These are phyloP conservation scores for Anthoceros angustus DNA, from an alignment of 225 moss, liverwort and hornwort species.

Conservation along the genomic window DNA sequence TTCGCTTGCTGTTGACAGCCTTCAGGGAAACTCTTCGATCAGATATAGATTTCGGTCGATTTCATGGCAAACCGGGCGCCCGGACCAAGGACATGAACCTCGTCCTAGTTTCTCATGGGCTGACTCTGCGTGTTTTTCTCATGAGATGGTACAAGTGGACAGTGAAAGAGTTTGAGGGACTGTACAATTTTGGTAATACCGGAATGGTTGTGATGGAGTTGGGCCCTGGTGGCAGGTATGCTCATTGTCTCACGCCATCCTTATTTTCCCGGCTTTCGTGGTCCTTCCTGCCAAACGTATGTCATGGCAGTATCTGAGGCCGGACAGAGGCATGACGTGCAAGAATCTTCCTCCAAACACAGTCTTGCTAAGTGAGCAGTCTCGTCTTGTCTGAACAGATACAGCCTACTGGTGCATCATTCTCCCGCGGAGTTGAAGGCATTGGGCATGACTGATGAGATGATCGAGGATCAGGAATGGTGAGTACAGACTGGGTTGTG, in stretches of 20 bases:
- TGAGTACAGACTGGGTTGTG: slow-evolving; percentile 14
- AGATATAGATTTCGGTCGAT: slow-evolving; percentile 84
- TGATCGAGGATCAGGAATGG: slow-evolving; percentile 98
- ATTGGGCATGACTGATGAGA: slow-evolving; percentile 92
- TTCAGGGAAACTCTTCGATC: slow-evolving; percentile 89
- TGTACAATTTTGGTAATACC: slow-evolving; percentile 85
- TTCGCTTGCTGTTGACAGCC: slow-evolving; percentile 21
- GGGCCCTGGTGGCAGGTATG: slow-evolving; percentile 90
- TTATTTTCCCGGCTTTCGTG: background rate
- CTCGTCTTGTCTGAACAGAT: slow-evolving; percentile 26
- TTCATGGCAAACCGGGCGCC: slow-evolving; percentile 54
- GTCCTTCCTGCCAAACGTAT: background rate
- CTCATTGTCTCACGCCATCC: background rate
- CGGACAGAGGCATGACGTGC: background rate
- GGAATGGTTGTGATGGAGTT: slow-evolving; percentile 95
- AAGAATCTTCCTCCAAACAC: background rate
- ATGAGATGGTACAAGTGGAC: slow-evolving; percentile 99
- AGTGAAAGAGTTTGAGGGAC: slow-evolving; percentile 78
- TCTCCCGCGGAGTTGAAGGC: slow-evolving; percentile 61
- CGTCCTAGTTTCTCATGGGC: slow-evolving; percentile 84
- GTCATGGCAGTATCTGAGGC: background rate
- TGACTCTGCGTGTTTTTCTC: slow-evolving; percentile 80
- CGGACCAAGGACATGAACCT: slow-evolving; percentile 77
- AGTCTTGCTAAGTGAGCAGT: background rate
- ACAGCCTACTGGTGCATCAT: slow-evolving; percentile 80